Evolutionary conservation across 768 basidiomycete genomes (phyloP), one percentile per base, ranked within the genome.

Genomic region (Asterophora parasitica): DNA sequence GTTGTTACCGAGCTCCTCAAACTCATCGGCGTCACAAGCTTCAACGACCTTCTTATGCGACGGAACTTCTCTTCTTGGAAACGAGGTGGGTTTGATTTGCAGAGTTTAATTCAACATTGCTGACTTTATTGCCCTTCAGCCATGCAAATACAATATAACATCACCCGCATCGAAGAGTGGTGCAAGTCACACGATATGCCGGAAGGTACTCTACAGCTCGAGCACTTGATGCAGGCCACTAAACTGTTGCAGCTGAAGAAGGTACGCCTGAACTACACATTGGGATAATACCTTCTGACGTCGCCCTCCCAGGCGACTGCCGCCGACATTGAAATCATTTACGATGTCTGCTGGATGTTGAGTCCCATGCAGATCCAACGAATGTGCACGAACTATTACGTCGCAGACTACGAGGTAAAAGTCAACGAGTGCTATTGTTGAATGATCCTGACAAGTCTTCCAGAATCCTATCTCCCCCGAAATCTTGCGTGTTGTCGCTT

Each of bases 131-230:
- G 34, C 20, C 48, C 31, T 46, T 32, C 53, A 97, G 96, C 96
- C 4, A 98, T 99, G 96, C 96, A 99, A 79, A 98, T 99, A 49
- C 96, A 99, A 65, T 99, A 99, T 67, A 98, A 98, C 63, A 96
- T 98, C 63, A 98, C 94, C 26, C 83, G 89, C 20, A 88, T 94
- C 60, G 92, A 94, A 60, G 94, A 97, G 69, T 98, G 96, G 96
- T 99, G 96, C 75, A 98, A 99, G 71, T 94, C 96, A 19, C 96
- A 98, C 61, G 92, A 96, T 62, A 97, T 99, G 92, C 96, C 95
- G 1, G 96, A 99, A 65, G 96, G 96, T 7, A 91, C 92, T 13
- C 76, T 99, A 23, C 96, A 98, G 65, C 75, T 99, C 46, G 96
- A 99, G 68, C 94, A 98, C 69, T 77, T 99, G 70, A 96, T 98